Evolutionary conservation across 805 yeast species (phyloP).

Genomic region (Jamesozyma lodderae): DNA sequence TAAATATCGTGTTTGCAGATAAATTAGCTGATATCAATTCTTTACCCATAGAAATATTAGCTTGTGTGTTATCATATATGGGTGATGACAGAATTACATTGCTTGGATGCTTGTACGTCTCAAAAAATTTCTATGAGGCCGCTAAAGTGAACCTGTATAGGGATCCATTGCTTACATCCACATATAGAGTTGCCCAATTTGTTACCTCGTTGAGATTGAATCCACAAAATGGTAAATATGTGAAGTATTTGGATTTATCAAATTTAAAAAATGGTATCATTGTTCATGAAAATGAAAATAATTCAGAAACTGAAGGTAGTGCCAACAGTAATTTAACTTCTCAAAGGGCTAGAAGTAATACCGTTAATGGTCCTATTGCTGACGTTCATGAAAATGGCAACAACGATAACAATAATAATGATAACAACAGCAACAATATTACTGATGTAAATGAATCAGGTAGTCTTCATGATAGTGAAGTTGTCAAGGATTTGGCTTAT

Average conservation of each 20-base stretch:
- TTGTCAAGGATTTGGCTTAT: constrained; percentile 29
- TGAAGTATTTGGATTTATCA: constrained; percentile 53
- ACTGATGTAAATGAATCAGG: not conserved
- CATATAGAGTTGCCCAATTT: constrained; percentile 75
- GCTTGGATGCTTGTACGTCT: constrained; percentile 42
- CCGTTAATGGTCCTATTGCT: not conserved
- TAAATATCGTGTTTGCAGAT: constrained; percentile 4
- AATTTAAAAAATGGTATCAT: constrained; percentile 34
- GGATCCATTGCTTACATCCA: constrained; percentile 49
- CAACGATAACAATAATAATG: not conserved
- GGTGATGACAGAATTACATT: constrained; percentile 30
- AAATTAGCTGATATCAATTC: constrained; percentile 18
- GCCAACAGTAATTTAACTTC: not conserved
- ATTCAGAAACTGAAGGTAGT: not conserved
- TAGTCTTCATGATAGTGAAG: constrained; percentile 4
- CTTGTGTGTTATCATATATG: constrained; percentile 17
- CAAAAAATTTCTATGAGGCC: constrained; percentile 40
- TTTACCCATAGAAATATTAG: constrained; percentile 30
- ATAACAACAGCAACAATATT: not conserved
- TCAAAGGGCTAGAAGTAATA: not conserved
- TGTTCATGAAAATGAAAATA: constrained; percentile 8
- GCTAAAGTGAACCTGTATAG: constrained; percentile 49
- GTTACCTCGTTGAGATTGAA: constrained; percentile 55
- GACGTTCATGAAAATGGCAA: not conserved
- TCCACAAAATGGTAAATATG: constrained; percentile 46